These are phyloP conservation scores for Euphorbia peplus DNA, from an alignment of 345 rosid genomes.

Conservation along the genomic window DNA sequence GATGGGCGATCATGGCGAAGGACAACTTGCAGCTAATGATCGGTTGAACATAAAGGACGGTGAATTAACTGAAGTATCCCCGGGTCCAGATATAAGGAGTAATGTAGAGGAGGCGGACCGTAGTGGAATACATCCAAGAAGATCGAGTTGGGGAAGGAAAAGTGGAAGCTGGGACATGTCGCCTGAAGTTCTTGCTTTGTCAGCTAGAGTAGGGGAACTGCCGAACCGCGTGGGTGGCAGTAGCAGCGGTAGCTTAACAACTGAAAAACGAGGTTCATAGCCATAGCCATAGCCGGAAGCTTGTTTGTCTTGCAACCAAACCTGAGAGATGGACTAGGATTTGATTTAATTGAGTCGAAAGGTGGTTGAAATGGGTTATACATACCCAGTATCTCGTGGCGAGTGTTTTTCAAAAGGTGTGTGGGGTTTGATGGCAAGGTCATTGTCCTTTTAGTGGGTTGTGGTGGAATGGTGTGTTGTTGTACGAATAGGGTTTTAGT, in stretches of 20 bases:
- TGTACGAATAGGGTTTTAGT: constrained; percentile 38
- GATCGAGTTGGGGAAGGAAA: constrained; percentile 76
- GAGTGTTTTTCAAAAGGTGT: constrained; percentile 26
- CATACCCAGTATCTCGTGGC: constrained; percentile 11
- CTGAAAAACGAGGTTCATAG: constrained; percentile 54
- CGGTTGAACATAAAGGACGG: constrained; percentile 73
- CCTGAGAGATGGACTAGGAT: constrained; percentile 23
- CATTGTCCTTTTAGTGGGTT: constrained; percentile 31
- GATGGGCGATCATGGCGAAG: constrained; percentile 56
- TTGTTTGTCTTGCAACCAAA: constrained; percentile 15
- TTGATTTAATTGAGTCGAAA: constrained; percentile 10
- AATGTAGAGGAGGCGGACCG: constrained; percentile 69
- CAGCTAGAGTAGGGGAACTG: constrained; percentile 84
- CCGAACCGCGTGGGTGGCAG: constrained; percentile 58
- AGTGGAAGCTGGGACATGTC: constrained; percentile 83
- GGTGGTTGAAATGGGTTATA: constrained; percentile 14
- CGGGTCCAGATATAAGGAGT: constrained; percentile 67
- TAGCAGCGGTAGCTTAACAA: constrained; percentile 52
- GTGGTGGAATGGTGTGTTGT: constrained; percentile 43
- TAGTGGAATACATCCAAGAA: constrained; percentile 62
- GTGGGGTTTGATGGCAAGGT: constrained; percentile 17
- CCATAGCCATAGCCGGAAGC: background rate
- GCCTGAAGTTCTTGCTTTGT: constrained; percentile 85
- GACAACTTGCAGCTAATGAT: constrained; percentile 51
- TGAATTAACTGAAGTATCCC: constrained; percentile 69